Conservation (phyloP, 2,329 filamentous ascomycete species). For the Nemania bipapillata region DNA sequence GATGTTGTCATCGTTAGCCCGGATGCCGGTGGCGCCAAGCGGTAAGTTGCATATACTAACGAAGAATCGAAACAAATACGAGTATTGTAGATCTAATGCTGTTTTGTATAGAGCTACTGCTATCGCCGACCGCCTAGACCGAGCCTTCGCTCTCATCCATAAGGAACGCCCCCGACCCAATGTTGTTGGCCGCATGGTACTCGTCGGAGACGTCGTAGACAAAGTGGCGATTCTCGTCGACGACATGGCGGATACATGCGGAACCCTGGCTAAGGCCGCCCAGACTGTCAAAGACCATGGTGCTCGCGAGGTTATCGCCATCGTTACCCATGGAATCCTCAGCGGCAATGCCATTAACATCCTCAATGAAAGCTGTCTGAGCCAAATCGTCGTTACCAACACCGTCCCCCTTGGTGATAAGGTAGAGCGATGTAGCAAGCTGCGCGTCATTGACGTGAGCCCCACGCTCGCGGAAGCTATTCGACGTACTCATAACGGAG, state of each 20-base stretch:
- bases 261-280: slow-evolving; percentile 82
- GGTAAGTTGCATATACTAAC: slow-evolving; percentile 58
- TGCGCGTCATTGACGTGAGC: slow-evolving; percentile 82
- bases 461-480: slow-evolving; percentile 73
- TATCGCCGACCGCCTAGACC: slow-evolving; percentile 90
- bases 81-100: slow-evolving; percentile 22
- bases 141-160: slow-evolving; percentile 93
- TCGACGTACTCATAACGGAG: slow-evolving; percentile 68
- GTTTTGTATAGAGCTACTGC: slow-evolving; percentile 74
- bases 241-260: slow-evolving; percentile 97
- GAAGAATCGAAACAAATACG: not conserved
- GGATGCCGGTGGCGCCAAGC: slow-evolving; percentile 93
- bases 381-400: slow-evolving; percentile 79
- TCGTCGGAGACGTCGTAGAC: slow-evolving; percentile 92
- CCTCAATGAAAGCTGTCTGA: slow-evolving; percentile 74
- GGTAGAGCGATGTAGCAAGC: slow-evolving; percentile 73
- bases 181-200: slow-evolving; percentile 90
- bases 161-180: slow-evolving; percentile 90
- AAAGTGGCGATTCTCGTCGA: slow-evolving; percentile 96
- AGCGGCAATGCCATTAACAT: slow-evolving; percentile 74
- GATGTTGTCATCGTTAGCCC: slow-evolving; percentile 95
- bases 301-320: slow-evolving; percentile 87
- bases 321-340: slow-evolving; percentile 93
- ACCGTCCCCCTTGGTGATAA: slow-evolving; percentile 81
- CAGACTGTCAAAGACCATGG: slow-evolving; percentile 87